phyloP scores from a whole-genome alignment of 768 basidiomycete genomes.

The Tubosaeta brunneosetosa region DNA sequence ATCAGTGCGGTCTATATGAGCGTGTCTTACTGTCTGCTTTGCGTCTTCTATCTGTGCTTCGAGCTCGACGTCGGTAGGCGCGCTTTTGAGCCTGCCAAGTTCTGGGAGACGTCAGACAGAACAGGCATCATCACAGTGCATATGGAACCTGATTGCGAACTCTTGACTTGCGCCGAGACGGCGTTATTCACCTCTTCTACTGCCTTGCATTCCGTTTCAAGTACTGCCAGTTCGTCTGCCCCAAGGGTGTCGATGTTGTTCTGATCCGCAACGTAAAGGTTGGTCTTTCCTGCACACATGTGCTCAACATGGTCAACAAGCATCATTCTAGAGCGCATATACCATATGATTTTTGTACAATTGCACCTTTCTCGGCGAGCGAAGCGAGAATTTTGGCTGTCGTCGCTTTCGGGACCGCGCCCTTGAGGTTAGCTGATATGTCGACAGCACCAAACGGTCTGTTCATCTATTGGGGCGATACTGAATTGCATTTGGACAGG shows the following conservation, averaged over 20 bases:
- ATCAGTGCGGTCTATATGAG: constrained; percentile 10
- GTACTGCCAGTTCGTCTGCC: constrained; percentile 50
- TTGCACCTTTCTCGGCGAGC: constrained; percentile 80
- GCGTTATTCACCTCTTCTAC: constrained; percentile 58
- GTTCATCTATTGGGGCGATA: constrained; percentile 60
- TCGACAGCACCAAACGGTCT: constrained; percentile 93
- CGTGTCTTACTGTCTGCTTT: constrained; percentile 45
- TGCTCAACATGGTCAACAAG: background rate
- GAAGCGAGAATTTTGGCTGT: constrained; percentile 79
- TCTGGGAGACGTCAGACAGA: constrained; percentile 40
- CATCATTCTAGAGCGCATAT: constrained; percentile 10
- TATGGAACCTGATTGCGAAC: constrained; percentile 28
- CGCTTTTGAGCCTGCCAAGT: constrained; percentile 54
- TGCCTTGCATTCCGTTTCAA: constrained; percentile 55
- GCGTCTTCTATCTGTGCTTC: constrained; percentile 47
- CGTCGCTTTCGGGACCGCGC: constrained; percentile 76
- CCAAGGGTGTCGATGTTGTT: constrained; percentile 62
- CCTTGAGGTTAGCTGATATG: constrained; percentile 86
- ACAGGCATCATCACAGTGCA: background rate
- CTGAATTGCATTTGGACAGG: constrained; percentile 6
- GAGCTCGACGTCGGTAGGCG: constrained; percentile 70
- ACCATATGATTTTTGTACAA: constrained; percentile 85
- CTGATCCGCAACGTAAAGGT: constrained; percentile 85
- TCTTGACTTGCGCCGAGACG: constrained; percentile 48
- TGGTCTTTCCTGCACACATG: constrained; percentile 61